Evolutionary conservation across 495 filamentous ascomycete species (phyloP), one percentile per base, ranked within the genome.

Genomic region (Trichoderma asperelloides): DNA sequence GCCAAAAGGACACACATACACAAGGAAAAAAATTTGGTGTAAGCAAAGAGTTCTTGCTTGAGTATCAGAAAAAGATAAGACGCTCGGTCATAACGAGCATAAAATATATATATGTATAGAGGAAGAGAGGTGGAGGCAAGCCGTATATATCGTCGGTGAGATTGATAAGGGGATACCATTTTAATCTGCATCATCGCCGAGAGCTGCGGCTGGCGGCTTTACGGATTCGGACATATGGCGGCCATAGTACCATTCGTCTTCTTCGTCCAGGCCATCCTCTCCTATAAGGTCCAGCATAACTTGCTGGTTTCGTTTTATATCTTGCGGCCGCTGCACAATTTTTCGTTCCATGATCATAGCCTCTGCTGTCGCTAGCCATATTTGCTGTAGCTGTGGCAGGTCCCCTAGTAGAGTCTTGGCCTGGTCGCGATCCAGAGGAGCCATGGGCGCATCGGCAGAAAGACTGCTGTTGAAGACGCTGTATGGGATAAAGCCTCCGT

Each of bases 201-300:
- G 80, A 7, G 80, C 79, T 43, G 80, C 79, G 28, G 79, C 71
- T 16, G 79, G 80, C 21, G 80, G 81, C 30, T 76, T 76, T 23
- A 77, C 76, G 21, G 77, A 82, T 51, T 77, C 79, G 55, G 72
- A 78, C 28, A 75, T 77, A 27, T 66, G 68, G 64, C 72, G 80
- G 62, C 76, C 83, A 69, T 81, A 83, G 69, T 74, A 75, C 84
- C 84, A 86, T 66, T 85, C 80, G 64, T 84, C 84, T 47, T 82
- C 75, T 11, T 80, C 80, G 25, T 80, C 80, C 13, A 76, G 71
- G 25, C 76, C 80, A 64, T 84, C 80, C 45, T 85, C 84, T 21
- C 78, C 75, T 66, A 86, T 85, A 8, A 86, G 71, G 21, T 85
- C 80, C 60, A 83, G 71, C 65, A 86, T 73, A 16, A 85, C 78